Evolutionary conservation across 2,329 filamentous ascomycete genomes (phyloP).

Genomic region (Penicillium sp.): DNA sequence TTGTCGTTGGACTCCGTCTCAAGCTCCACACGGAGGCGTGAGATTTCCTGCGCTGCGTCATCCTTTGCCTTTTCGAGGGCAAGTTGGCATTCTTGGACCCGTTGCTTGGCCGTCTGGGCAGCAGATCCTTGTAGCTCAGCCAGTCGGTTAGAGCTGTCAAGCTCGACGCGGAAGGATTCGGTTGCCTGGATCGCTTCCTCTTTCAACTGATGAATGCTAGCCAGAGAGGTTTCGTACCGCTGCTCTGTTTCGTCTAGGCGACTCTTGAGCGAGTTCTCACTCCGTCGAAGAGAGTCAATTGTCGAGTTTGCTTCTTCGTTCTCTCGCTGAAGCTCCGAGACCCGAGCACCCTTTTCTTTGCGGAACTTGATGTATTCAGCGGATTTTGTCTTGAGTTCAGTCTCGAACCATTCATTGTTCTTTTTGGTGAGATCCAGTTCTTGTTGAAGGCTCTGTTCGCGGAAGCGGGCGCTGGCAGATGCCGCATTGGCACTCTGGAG

Average conservation of each 20-base stretch:
- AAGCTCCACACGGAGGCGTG: constrained; percentile 45
- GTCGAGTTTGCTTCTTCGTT: constrained; percentile 75
- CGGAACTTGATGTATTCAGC: constrained; percentile 80
- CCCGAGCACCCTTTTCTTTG: constrained; percentile 86
- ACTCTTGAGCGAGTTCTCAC: constrained; percentile 69
- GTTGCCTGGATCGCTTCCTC: constrained; percentile 74
- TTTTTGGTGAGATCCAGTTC: constrained; percentile 80
- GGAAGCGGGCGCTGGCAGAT: constrained; percentile 73
- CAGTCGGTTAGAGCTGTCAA: constrained; percentile 70
- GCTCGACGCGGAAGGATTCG: constrained; percentile 75
- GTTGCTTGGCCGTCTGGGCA: constrained; percentile 51
- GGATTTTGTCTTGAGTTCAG: constrained; percentile 80
- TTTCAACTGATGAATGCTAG: constrained; percentile 74
- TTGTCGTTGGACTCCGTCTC: constrained; percentile 53
- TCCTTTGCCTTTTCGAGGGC: constrained; percentile 53
- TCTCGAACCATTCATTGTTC: constrained; percentile 88
- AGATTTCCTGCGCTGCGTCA: constrained; percentile 53
- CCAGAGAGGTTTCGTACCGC: constrained; percentile 75
- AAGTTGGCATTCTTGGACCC: constrained; percentile 50
- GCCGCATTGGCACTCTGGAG: constrained; percentile 73
- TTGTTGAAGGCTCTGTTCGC: constrained; percentile 80
- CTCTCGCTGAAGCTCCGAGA: constrained; percentile 76
- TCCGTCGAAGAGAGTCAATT: constrained; percentile 67
- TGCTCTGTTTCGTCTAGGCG: constrained; percentile 74
- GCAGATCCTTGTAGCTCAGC: constrained; percentile 60